Base-by-base conservation (phyloP, 441 rosid genomes). In the Euphorbia corollata region DNA sequence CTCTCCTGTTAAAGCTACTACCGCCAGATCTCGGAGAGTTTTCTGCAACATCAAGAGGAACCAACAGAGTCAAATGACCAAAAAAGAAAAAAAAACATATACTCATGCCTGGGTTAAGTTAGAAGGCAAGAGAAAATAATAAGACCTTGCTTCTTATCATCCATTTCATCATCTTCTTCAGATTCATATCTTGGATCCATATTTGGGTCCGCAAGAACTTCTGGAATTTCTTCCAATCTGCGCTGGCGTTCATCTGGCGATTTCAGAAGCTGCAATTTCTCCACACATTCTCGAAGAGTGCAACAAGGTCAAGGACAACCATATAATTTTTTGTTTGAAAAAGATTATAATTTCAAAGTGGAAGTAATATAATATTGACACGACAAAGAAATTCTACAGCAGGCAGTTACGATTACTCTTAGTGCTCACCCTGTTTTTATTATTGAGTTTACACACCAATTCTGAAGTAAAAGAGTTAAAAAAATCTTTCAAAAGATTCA, bases 121-220 rank as follows among this genome's bases (percentile, higher is more conserved):
- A 16, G 36, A 45, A 68, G 19, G 59, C 39, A 65, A 32, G 53
- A n/a, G 71, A 61, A 16, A 53, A 43, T 2, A 47, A 74, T 63
- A 64, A 20, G 41, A 91, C 98, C 97, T 84, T 83, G 87, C 71
- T 76, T 85, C 70, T 77, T 93, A 55, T 83, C 87, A 68, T 85
- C 88, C 39, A 79, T 71, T 68, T 82, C 87, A 11, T 82, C 96
- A 71, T 89, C 97, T 59, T 94, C 99, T 66, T 88, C 95, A 43
- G 96, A 89, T 69, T 89, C 96, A n/a, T 86, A 80, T 74, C 84
- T 85, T 67, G 98, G 99, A 85, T 94, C 99, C 99, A 94, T 94
- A 43, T 91, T 91, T 54, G 97, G 94, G 80, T 94, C 98, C 20
- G 78, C 80, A 78, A 91, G 94, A 67, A 94, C 88, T 73, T 86